A percentile compares a stretch with the other conserved stretches of the same genome.
Conservation (phyloP, 495 filamentous ascomycete genomes). For the Bacidia rubella region DNA sequence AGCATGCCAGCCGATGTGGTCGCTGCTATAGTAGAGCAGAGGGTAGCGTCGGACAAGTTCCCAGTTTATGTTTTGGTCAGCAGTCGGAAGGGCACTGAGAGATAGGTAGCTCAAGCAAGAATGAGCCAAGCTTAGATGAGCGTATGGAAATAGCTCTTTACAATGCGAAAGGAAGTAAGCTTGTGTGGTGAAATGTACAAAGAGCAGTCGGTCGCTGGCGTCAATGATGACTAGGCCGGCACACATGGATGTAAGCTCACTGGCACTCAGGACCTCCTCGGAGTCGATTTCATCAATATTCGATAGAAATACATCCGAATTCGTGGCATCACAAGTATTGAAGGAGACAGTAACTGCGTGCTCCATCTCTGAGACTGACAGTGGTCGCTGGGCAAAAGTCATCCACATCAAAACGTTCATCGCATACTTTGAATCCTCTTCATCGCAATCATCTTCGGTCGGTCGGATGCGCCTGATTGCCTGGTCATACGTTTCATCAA, state of each 20-base stretch:
- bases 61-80: not conserved
- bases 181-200: conserved; percentile 43
- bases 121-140: conserved; percentile 23
- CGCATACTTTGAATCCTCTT: conserved; percentile 23
- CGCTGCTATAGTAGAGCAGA: too few species aligned
- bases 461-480: conserved; percentile 32
- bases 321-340: conserved; percentile 2
- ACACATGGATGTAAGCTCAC: conserved; percentile 34
- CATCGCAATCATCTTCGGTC: conserved; percentile 12
- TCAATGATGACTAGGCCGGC: conserved; percentile 40
- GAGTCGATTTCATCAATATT: conserved; percentile 21
- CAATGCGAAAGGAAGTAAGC: conserved; percentile 34
- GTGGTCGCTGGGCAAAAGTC: conserved; percentile 23
- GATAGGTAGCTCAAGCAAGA: conserved; percentile 34
- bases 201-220: conserved; percentile 31
- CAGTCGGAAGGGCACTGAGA: conserved; percentile 22
- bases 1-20: too few species aligned
- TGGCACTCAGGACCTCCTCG: conserved; percentile 25
- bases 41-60: not conserved
- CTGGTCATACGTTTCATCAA: conserved; percentile 29
- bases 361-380: conserved; percentile 32
- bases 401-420: conserved; percentile 34
- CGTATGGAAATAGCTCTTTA: conserved; percentile 24
- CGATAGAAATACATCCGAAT: not conserved
- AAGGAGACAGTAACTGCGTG: conserved; percentile 32